Conservation (phyloP, 176 grass and related monocot genomes). For the Lolium perenne region DNA sequence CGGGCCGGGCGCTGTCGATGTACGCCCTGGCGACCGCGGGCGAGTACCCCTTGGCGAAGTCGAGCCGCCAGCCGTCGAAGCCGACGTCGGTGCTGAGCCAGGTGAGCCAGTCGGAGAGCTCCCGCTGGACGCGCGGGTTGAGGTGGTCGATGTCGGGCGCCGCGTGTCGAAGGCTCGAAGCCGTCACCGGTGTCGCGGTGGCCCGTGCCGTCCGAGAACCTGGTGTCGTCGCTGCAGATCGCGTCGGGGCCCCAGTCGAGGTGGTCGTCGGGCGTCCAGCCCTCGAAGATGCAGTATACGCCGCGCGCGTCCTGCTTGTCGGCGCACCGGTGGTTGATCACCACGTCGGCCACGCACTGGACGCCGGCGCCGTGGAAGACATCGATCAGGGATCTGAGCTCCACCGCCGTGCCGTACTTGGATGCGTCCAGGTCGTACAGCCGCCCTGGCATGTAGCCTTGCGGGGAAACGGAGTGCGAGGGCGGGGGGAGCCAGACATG, state of each 20-base stretch:
- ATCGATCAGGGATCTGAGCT: conserved; percentile 61
- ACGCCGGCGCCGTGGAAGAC: conserved; percentile 53
- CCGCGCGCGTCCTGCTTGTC: conserved; percentile 51
- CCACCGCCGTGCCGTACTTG: conserved; percentile 55
- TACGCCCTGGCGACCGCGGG: not conserved
- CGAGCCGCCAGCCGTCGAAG: conserved; percentile 82
- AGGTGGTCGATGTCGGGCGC: conserved; percentile 88
- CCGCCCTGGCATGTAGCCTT: conserved; percentile 84
- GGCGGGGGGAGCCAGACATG: conserved; percentile 85
- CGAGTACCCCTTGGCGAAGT: conserved; percentile 80
- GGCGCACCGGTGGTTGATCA: conserved; percentile 58
- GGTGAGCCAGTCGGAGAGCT: conserved; percentile 73
- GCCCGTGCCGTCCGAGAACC: conserved; percentile 55
- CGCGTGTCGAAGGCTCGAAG: conserved; percentile 51
- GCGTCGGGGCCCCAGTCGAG: conserved; percentile 72
- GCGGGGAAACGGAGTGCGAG: conserved; percentile 68
- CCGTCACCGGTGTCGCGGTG: conserved; percentile 60
- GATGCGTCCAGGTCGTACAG: conserved; percentile 75
- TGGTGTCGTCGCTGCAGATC: conserved; percentile 73
- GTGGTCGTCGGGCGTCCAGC: conserved; percentile 62
- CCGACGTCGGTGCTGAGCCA: conserved; percentile 73
- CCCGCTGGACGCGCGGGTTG: conserved; percentile 60
- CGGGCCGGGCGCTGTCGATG: not conserved
- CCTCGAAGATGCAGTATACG: conserved; percentile 72
- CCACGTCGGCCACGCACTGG: conserved; percentile 55